Evolutionary conservation across 805 yeast genomes (phyloP), one percentile per base, ranked within the genome.

Genomic region (Lachancea fermentati): DNA sequence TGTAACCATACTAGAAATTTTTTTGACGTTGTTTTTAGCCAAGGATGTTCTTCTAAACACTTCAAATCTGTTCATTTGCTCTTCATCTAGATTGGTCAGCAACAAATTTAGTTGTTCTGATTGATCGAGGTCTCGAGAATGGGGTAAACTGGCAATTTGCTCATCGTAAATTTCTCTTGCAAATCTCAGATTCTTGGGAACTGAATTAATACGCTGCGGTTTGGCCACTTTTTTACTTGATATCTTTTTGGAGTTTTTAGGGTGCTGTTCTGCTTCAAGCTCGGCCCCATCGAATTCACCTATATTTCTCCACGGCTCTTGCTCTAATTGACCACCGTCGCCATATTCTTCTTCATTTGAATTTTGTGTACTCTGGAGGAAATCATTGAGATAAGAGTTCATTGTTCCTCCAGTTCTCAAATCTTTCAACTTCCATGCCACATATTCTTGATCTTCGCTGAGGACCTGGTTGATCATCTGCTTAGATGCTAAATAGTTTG

Each of bases 61-160:
- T 58, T 88, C 96, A 60, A 87, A 91, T 37, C 96, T 65, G 42
- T 81, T 79, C 79, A 85, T 80, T 57, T 91, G 97, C 19, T 79
- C 85, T n/a, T 75, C 76, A 48, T 83, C 82, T 58, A 91, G 76
- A 47, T 79, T 77, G 15, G 85, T 76, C 43, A 88, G 73, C 47
- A 89, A 67, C 19, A 87, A 54, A 40, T 79, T 68, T 41, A 76
- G 71, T 42, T 73, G 68, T 31, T 82, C 85, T 46, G 79, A 81
- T 39, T 76, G 71, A 16, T 60, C 66, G 39, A 66, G 42, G 29
- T 69, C 68, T 36, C 53, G 49, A 14, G 55, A 48, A 3, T 50
- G 46, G n/a, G 51, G 50, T 15, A 40, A 14, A 13, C 35, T 33
- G 12, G 37, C 41, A 12, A 43, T 26, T 13, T 37, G 44, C 17